These are phyloP conservation scores for Ustilago shanxiensis DNA, from an alignment of 1,284 basidiomycete genomes.

Conservation along the genomic window DNA sequence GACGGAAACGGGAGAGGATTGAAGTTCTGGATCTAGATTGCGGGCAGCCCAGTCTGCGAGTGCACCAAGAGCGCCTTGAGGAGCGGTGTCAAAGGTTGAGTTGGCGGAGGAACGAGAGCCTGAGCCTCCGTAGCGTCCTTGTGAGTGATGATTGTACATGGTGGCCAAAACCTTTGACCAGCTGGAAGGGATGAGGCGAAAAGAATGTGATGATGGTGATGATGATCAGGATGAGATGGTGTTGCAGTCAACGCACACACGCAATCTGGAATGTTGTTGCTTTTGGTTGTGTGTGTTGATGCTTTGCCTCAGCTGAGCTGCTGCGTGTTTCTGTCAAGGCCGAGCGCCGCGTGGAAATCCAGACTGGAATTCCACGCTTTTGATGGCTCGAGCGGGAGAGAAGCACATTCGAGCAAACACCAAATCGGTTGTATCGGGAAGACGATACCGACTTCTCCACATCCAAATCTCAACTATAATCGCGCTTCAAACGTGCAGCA, in stretches of 20 bases:
- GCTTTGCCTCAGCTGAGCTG: not conserved
- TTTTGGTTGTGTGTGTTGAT: not conserved
- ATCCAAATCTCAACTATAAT: no score
- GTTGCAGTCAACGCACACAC: not conserved
- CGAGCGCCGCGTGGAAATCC: slow-evolving; percentile 2
- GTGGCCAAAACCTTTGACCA: no score
- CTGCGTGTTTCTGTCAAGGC: slow-evolving; percentile 6
- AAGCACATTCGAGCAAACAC: no score
- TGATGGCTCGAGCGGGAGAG: not conserved
- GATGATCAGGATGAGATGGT: not conserved
- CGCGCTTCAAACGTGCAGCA: no score
- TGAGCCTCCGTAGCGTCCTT: slow-evolving; percentile 34
- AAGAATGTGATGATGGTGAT: not conserved
- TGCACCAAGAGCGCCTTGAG: slow-evolving; percentile 50
- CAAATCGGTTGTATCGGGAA: no score
- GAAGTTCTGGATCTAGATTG: slow-evolving; percentile 58
- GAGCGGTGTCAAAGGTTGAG: slow-evolving; percentile 26
- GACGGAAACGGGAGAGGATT: slow-evolving; percentile 51
- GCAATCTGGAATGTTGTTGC: slow-evolving; percentile 13
- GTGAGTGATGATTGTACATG: slow-evolving; percentile 54
- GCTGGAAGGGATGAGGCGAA: not conserved
- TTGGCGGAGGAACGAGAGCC: slow-evolving; percentile 27
- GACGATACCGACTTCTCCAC: no score
- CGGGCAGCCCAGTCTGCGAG: slow-evolving; percentile 64
- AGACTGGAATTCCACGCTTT: not conserved